phyloP scores from a whole-genome alignment of 768 basidiomycete species.

The Lentinus brumalis region DNA sequence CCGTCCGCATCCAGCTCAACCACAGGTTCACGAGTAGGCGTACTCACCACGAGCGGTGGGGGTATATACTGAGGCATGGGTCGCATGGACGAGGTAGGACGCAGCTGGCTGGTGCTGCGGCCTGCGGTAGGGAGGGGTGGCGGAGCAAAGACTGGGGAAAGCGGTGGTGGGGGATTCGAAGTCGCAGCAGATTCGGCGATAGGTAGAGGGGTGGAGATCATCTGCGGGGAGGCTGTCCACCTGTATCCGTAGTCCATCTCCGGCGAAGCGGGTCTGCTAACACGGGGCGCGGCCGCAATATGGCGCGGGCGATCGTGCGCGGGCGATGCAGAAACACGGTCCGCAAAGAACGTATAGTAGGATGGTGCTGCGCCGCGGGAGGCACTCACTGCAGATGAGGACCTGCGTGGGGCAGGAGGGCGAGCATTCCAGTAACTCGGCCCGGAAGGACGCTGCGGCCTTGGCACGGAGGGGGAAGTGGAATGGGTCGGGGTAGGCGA shows the following conservation, averaged over 20 bases:
- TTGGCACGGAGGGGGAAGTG: slow-evolving; percentile 31
- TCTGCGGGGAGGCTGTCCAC: slow-evolving; percentile 21
- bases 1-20: slow-evolving; percentile 46
- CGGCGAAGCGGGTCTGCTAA: slow-evolving; percentile 12
- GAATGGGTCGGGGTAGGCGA: slow-evolving; percentile 37
- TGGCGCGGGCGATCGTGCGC: slow-evolving; percentile 37
- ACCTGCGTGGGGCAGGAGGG: slow-evolving; percentile 11
- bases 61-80: slow-evolving; percentile 5
- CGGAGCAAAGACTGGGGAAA: slow-evolving; percentile 16
- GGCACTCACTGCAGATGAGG: slow-evolving; percentile 10
- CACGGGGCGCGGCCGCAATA: background rate
- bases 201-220: slow-evolving; percentile 7
- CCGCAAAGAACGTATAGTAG: slow-evolving; percentile 42
- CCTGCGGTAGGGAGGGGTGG: slow-evolving; percentile 10
- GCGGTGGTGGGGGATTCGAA: background rate
- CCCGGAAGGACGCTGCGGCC: slow-evolving; percentile 25
- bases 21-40: slow-evolving; percentile 7
- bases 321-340: slow-evolving; percentile 36
- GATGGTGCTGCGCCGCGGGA: slow-evolving; percentile 16
- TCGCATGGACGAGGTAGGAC: slow-evolving; percentile 11
- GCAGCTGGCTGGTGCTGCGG: slow-evolving; percentile 14
- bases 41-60: background rate
- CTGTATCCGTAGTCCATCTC: slow-evolving; percentile 21
- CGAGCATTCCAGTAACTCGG: slow-evolving; percentile 31
- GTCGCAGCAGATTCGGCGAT: background rate